Percentiles rank a stretch among this genome's conserved stretches.
Conservation (phyloP, 148 eudicot species). For the Nyssa sinensis region DNA sequence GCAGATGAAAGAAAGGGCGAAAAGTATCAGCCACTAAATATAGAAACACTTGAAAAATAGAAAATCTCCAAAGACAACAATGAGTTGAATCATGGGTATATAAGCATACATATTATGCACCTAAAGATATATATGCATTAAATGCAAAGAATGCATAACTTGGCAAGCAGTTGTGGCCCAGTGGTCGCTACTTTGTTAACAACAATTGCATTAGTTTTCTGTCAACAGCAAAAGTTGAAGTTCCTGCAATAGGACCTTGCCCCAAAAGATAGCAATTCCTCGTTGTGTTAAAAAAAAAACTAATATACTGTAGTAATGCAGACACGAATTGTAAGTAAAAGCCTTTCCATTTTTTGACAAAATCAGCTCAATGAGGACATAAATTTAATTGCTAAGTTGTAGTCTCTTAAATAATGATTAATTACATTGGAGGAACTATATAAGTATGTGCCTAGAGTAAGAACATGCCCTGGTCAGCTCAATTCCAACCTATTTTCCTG, state of each 20-base stretch:
- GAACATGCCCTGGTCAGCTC: no score
- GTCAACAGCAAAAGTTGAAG: neutral
- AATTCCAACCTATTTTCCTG: no score
- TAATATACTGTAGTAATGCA: no score
- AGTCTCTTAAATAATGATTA: no score
- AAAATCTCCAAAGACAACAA: neutral
- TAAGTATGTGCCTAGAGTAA: no score
- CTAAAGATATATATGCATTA: neutral
- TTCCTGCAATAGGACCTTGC: neutral
- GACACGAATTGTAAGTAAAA: no score
- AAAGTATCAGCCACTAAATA: neutral
- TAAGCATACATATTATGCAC: neutral
- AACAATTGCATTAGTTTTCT: neutral
- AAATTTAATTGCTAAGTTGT: no score
- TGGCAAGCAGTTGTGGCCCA: neutral
- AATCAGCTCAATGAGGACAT: no score
- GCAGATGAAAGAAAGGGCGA: neutral
- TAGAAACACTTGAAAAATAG: neutral
- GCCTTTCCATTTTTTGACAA: no score
- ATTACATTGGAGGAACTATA: no score
- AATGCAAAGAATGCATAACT: neutral
- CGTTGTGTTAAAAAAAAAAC: no score
- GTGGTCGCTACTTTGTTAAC: neutral
- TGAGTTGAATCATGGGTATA: neutral
- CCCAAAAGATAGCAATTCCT: neutral